A percentile compares a stretch with the other conserved stretches of the same genome.
Evolutionary conservation across 257 asterid species (phyloP).

Genomic region (Oldenlandia corymbosa): DNA sequence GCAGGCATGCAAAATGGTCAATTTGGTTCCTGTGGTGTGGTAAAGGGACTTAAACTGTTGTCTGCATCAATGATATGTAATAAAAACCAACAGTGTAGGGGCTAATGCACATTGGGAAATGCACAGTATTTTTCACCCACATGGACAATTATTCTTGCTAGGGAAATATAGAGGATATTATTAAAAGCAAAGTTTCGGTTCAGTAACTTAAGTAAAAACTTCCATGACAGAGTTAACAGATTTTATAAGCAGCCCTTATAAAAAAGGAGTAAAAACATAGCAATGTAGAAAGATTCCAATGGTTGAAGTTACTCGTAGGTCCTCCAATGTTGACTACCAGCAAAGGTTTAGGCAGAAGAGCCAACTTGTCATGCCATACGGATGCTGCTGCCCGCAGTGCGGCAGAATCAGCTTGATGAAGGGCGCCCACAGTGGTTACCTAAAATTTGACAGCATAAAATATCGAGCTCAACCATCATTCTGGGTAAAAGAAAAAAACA

Average conservation of each 20-base stretch:
- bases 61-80: neutral
- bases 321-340: conserved; percentile 85
- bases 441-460: conserved; percentile 15
- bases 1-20: neutral
- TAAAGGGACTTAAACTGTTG: neutral
- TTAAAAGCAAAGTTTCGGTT: too few relatives aligned
- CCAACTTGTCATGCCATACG: conserved; percentile 64
- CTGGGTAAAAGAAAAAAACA: neutral
- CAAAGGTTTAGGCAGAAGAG: conserved; percentile 57
- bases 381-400: conserved; percentile 65
- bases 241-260: neutral
- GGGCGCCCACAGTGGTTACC: conserved; percentile 86
- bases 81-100: conserved; percentile 1
- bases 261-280: neutral
- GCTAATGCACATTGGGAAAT: neutral
- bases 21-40: neutral
- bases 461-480: neutral
- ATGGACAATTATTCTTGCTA: too few relatives aligned
- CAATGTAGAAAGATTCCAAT: conserved; percentile 9
- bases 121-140: too few relatives aligned
- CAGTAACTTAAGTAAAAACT: conserved; percentile 3
- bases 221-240: neutral
- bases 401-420: conserved; percentile 68
- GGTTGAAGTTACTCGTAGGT: conserved; percentile 55
- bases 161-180: too few relatives aligned